Evolutionary conservation across 2,329 filamentous ascomycete species (phyloP), one percentile per base, ranked within the genome.

Genomic region (Ophiostoma triangulosporum): DNA sequence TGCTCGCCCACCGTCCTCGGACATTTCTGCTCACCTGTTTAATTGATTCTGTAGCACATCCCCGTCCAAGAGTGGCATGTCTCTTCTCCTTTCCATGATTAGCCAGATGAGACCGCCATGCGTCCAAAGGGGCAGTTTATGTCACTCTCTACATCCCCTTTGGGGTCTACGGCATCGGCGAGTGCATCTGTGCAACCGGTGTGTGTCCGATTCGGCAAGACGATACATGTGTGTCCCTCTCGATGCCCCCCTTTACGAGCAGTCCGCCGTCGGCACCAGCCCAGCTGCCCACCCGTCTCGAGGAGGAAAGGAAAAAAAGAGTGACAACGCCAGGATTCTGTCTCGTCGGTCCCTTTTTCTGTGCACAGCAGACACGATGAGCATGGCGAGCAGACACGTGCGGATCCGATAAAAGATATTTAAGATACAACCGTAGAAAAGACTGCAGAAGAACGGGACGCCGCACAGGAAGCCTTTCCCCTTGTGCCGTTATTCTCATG

Each of bases 181-280:
- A 54, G 15, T 31, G 51, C 26, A 31, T 51, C 26, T 56, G 54
- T 56, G 27, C 36, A 38, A 56, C 54, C 36, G 48, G 51, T 26
- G 20, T 50, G 54, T 56, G 51, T 51, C 54, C 50, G 48, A 53
- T 56, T 56, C 50, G 48, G 51, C 54, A 48, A 29, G 38, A 46
- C 36, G 27, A 38, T 55, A 36, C 45, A 50, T 55, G 45, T 50
- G 50, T 14, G 2, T 33, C 27, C 29, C 17, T 48, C 26, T 20
- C 26, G 12, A n/a, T n/a, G 40, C n/a, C n/a, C 32, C 20, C 11
- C 24, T 32, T 15, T 32, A 9, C 9, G 11, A n/a, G 24, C 20
- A n/a, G 24, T 46, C 7, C 22, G 22, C 15, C 40, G 20, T 46
- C 26, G n/a, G 40, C 26, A n/a, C 27, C 22, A 29, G 24, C 27